Base-by-base conservation (phyloP, 169 alveolate species). In the Theileria equi region DNA sequence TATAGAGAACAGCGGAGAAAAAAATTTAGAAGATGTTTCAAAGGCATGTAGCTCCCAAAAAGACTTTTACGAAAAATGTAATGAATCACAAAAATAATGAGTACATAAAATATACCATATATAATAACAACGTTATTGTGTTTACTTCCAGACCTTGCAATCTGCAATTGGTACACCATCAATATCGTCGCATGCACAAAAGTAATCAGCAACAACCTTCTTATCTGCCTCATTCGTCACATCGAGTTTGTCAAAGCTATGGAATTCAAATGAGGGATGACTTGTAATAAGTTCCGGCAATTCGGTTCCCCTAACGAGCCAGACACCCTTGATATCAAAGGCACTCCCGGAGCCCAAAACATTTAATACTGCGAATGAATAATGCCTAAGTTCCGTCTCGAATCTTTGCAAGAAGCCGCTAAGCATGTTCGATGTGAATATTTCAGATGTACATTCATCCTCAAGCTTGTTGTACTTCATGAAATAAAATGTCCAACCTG, bases 261-360 rank as follows among this genome's bases (percentile, higher is more conserved):
- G 91, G 87, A 93, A 95, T 74, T 96, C 98, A 82, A 85, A 97
- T 3, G 97, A 93, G 4, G 99, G 99, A 72, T 95, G 98, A 19
- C 95, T 98, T 58, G 84, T 80, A 94, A 96, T 84, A 74, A 82
- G 88, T 55, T 80, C 78, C 7, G 97, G 98, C 19, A 94, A 80
- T 17, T 90, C 97, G 6, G 63, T 78, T 35, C 99, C 99, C 86
- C 97, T 92, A 90, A 94, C 92, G 76, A 96, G 63, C 97, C 98
- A 96, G 5, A 96, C 98, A 11, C 98, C 99, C 76, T 82, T 91
- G 41, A 95, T 91, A 58, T 96, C 98, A 62, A 90, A 91, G 70
- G 88, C 57, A 35, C 93, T 93, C 40, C 78, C 95, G 50, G 91
- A 92, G 26, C 99, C 99, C 63, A 95, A 80, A 16, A 97, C 96